Percentiles rank a stretch among this genome's conserved stretches.
Evolutionary conservation across 2,329 filamentous ascomycete species (phyloP).

Genomic region (Alternaria burnsii): DNA sequence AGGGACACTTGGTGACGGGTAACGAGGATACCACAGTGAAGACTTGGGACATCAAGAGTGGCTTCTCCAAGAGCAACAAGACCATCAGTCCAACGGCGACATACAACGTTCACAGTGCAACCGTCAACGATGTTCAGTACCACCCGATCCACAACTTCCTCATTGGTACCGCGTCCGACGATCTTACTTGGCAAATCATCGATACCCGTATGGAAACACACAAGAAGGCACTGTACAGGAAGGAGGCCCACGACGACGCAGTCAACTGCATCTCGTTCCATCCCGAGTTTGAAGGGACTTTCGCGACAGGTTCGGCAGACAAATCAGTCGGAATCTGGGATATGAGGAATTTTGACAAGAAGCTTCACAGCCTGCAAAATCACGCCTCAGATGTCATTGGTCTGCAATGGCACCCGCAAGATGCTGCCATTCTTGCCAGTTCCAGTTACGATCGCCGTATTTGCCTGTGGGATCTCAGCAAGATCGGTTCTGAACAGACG

Average conservation of each 20-base stretch:
- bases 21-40: slow-evolving; percentile 92
- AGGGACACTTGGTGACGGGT: slow-evolving; percentile 85
- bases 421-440: slow-evolving; percentile 87
- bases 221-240: slow-evolving; percentile 73
- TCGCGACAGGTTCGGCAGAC: slow-evolving; percentile 93
- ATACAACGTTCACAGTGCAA: slow-evolving; percentile 87
- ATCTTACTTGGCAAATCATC: slow-evolving; percentile 89
- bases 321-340: slow-evolving; percentile 97
- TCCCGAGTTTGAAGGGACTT: slow-evolving; percentile 84
- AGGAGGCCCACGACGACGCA: slow-evolving; percentile 83
- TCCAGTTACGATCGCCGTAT: slow-evolving; percentile 92
- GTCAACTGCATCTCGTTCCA: slow-evolving; percentile 98
- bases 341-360: slow-evolving; percentile 86
- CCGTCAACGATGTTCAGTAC: slow-evolving; percentile 97
- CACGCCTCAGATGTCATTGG: slow-evolving; percentile 92
- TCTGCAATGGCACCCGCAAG: slow-evolving; percentile 91
- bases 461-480: slow-evolving; percentile 94
- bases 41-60: slow-evolving; percentile 84
- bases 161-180: slow-evolving; percentile 93
- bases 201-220: slow-evolving; percentile 77
- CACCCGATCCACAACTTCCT: slow-evolving; percentile 82
- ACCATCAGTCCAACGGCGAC: slow-evolving; percentile 74
- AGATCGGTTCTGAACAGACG: slow-evolving; percentile 91
- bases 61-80: slow-evolving; percentile 74
- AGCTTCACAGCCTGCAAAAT: slow-evolving; percentile 87